Percentiles rank a stretch among this genome's conserved stretches.
Conservation (phyloP, 1,284 basidiomycete genomes). For the Tetrapyrgos nigripes region DNA sequence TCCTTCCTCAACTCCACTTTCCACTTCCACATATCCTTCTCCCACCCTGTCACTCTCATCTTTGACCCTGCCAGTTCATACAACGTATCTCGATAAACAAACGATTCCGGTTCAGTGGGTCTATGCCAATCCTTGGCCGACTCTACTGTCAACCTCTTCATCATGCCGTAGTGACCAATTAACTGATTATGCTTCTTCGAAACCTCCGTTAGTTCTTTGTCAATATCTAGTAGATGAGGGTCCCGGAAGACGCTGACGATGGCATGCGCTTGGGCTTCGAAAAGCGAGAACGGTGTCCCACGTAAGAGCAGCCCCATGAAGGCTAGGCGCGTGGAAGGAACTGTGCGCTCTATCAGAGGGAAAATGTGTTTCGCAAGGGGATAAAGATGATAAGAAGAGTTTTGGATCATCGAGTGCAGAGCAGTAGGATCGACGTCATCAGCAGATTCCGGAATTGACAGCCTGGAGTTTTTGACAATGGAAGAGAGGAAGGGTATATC, state of each 20-base stretch:
- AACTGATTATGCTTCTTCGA: constrained; percentile 54
- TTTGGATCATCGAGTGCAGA: constrained; percentile 59
- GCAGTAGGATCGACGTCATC: constrained; percentile 18
- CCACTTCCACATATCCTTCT: constrained; percentile 56
- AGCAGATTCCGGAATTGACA: background rate
- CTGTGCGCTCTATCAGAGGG: constrained; percentile 61
- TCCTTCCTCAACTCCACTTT: constrained; percentile 54
- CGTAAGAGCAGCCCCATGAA: constrained; percentile 66
- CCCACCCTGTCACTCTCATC: constrained; percentile 57
- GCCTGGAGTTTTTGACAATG: constrained; percentile 4
- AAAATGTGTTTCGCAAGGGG: constrained; percentile 61
- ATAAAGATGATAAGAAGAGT: constrained; percentile 68
- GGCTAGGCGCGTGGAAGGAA: constrained; percentile 59
- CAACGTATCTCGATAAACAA: constrained; percentile 67
- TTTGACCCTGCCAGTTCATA: constrained; percentile 48
- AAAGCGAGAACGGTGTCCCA: constrained; percentile 67
- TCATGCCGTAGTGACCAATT: constrained; percentile 28
- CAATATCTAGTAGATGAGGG: constrained; percentile 53
- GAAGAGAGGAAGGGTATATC: constrained; percentile 65
- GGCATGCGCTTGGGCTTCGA: constrained; percentile 71
- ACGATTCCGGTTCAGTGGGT: constrained; percentile 60
- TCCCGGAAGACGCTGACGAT: constrained; percentile 58
- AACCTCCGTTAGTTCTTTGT: constrained; percentile 51
- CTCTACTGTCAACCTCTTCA: constrained; percentile 44
- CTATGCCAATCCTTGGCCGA: constrained; percentile 55